Evolutionary conservation across 495 filamentous ascomycete genomes (phyloP), one percentile per base, ranked within the genome.

Genomic region (Penicillium paxilli): DNA sequence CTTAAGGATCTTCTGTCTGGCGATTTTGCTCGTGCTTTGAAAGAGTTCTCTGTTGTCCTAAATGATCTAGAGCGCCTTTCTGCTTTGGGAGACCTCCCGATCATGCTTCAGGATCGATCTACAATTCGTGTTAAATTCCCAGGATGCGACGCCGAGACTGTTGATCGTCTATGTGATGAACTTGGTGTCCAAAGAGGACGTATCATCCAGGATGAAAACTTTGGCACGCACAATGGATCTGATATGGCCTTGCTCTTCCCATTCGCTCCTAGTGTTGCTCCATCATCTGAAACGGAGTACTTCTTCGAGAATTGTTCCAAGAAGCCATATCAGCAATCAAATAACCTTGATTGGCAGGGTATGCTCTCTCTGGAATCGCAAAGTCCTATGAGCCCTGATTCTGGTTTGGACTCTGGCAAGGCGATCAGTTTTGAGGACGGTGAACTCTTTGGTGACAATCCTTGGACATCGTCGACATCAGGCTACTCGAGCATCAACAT

Each of bases 11-110:
- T 87, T 12, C 83, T 98, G 9, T 91, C 89, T 37, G 83, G 85
- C 17, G 94, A 98, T 70, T 97, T 98, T 67, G 88, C 90, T 0
- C 86, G 91, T 16, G 86, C 91, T 8, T 71, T 98, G 21, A 88
- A 91, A 66, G 91, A 96, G 53, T 78, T 97, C 26, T 84, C 89
- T 5, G 81, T 83, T 21, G 78, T 92, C 4, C 80, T 96, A 58
- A 86, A 85, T 35, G 94, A 98, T 64, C 78, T 98, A 17, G 88
- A 91, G 62, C 82, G 80, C 12, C 74, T 98, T 5, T 80, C 88
- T 1, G 68, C 74, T 1, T 69, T 97, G 4, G 94, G 94, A 8
- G 91, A 96, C 63, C 76, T 98, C 8, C 90, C 94, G 0, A 84
- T 97, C 16, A 73, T 78, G 0, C 78, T 96, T 33, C 86, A 86